Base-by-base conservation (phyloP, 306 rosid species). In the Glycine tomentella region DNA sequence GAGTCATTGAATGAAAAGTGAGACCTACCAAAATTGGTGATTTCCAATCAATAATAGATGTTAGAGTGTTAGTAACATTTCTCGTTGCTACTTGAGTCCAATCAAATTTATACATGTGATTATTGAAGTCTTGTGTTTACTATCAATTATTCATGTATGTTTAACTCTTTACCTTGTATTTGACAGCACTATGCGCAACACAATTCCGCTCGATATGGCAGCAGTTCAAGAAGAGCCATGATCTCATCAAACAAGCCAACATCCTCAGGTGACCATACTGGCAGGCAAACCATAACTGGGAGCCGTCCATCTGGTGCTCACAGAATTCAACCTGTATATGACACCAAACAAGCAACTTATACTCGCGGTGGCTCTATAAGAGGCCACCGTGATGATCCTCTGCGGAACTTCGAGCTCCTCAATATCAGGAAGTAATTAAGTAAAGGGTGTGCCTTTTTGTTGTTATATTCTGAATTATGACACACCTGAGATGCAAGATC, bases 381-480 rank as follows among this genome's bases (percentile, higher is more conserved):
- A 88, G 88, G 94, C 77, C 71, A 75, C 75, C 97, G 92, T 1
- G 98, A 93, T 16, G 97, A 96, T 77, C 88, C 97, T 78, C 91
- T 96, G 25, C 83, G 93, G 42, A 93, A 90, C 95, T 96, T 96
- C 57, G 99, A 96, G 86, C 90, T 81, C 79, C 94, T 96, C 59
- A 82, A 89, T 71, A 87, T 96, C 89, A 92, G 95, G 82, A 93
- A 89, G 92, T 96, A 87, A 79, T 49, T 2, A 90, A 88, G 86
- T 88, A 74, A 82, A 74, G 8, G 80, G 80, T 61, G 85, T 58
- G 61, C 58, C 64, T 3, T 58, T 55, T 44, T 72, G 63, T 68
- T 68, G 31, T 9, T 59, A 57, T 67, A 3, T 62, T 81, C 58
- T 69, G 57, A 70, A 81, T 68, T 58, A 48, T 52, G 77, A 52